Evolutionary conservation across 73 alveolate genomes (phyloP).

Genomic region (Paramecium octaurelia): DNA sequence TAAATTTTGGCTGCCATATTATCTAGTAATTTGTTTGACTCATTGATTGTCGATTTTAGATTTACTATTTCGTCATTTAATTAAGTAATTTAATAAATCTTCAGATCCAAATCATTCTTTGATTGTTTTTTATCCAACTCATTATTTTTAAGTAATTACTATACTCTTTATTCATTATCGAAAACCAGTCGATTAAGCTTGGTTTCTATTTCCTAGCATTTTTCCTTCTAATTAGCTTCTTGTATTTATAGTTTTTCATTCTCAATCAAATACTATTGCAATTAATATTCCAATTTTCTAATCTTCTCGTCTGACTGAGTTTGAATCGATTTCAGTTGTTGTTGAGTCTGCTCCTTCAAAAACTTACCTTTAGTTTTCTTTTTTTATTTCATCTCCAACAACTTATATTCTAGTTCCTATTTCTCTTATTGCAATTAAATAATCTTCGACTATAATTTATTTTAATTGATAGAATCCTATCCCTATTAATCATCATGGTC

Average conservation of each 20-base stretch:
- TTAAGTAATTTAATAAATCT: not conserved
- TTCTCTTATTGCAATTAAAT: not conserved
- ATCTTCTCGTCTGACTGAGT: not conserved
- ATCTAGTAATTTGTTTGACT: slow-evolving; percentile 9
- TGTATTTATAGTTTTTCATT: not conserved
- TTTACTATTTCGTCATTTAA: not conserved
- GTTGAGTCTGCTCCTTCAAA: not conserved
- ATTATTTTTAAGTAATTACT: not conserved
- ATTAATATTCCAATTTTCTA: not conserved
- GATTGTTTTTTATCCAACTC: slow-evolving; percentile 16
- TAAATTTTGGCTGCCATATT: slow-evolving; percentile 12
- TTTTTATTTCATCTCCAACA: not conserved
- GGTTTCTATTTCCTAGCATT: not conserved
- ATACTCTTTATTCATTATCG: not conserved
- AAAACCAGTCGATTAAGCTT: not conserved
- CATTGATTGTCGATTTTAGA: not conserved
- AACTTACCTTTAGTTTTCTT: not conserved
- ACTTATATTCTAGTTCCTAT: not conserved
- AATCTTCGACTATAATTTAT: not conserved
- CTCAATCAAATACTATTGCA: not conserved
- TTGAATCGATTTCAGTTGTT: not conserved
- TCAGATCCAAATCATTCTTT: not conserved
- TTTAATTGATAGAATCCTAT: not conserved
- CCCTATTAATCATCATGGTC: not conserved
- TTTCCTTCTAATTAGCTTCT: not conserved